A percentile compares a stretch with the other conserved stretches of the same genome.
These are phyloP conservation scores for Phytophthora cajani DNA, from an alignment of 352 stramenopile genomes.

Conservation along the genomic window DNA sequence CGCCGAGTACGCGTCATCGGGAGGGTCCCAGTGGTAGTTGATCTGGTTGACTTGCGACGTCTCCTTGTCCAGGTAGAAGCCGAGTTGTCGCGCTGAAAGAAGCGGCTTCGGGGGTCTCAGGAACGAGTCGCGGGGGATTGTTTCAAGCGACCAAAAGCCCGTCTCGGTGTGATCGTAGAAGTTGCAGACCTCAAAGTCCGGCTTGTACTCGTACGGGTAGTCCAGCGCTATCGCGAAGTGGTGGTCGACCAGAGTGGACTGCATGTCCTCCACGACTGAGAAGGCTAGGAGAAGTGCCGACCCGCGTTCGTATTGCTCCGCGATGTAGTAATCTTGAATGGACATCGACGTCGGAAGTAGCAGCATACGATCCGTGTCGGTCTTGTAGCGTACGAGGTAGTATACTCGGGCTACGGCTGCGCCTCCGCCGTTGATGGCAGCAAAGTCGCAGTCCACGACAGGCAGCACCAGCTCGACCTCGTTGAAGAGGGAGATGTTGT, in stretches of 20 bases:
- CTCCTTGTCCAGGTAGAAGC: constrained; percentile 48
- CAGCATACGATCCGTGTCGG: constrained; percentile 27
- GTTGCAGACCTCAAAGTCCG: constrained; percentile 31
- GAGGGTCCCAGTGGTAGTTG: constrained; percentile 31
- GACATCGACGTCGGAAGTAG: constrained; percentile 33
- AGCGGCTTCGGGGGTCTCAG: constrained; percentile 33
- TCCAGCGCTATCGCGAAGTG: constrained; percentile 34
- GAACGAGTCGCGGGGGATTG: constrained; percentile 26
- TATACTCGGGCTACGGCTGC: constrained; percentile 30
- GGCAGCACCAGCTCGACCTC: constrained; percentile 36
- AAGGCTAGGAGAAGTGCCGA: constrained; percentile 30
- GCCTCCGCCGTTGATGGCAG: constrained; percentile 7
- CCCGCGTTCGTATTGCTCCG: constrained; percentile 31
- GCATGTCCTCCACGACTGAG: constrained; percentile 37
- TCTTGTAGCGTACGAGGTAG: constrained; percentile 40
- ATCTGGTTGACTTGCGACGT: constrained; percentile 53
- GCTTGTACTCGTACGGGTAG: constrained; percentile 43
- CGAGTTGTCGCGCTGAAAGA: constrained; percentile 41
- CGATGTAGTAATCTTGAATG: constrained; percentile 45
- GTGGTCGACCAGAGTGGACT: constrained; percentile 22
- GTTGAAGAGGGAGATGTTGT: constrained; percentile 44
- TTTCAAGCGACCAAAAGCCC: constrained; percentile 32
- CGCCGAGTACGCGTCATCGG: constrained; percentile 20
- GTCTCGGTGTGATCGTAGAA: constrained; percentile 26
- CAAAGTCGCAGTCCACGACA: constrained; percentile 33